phyloP scores from a whole-genome alignment of 2,329 filamentous ascomycete species.

The Tolypocladium tundrense region DNA sequence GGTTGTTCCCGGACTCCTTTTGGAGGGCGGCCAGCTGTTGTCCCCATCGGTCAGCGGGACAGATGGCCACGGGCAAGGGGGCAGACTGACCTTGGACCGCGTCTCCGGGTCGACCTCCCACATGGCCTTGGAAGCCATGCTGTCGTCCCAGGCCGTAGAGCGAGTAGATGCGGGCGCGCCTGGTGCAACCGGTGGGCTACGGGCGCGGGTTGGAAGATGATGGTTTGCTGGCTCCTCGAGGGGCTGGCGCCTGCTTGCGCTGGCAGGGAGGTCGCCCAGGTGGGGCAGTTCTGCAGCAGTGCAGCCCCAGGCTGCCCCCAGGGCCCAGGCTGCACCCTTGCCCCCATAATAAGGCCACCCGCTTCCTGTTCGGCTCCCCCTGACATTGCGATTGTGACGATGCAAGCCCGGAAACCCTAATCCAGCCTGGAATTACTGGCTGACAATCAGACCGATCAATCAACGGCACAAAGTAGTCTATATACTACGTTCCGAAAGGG shows the following conservation, averaged over 20 bases:
- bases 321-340: no score
- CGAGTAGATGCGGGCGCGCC: neutral
- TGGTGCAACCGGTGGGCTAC: neutral
- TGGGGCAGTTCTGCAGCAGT: neutral
- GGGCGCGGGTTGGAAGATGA: neutral
- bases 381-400: neutral
- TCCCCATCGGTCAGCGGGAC: neutral
- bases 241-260: neutral
- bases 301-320: no score
- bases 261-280: neutral
- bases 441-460: no score
- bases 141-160: conserved; percentile 6
- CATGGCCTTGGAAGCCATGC: conserved; percentile 66
- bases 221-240: neutral
- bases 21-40: conserved; percentile 77
- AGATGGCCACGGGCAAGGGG: conserved; percentile 6
- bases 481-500: no score
- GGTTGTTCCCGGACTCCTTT: conserved; percentile 78
- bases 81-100: conserved; percentile 65
- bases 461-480: no score
- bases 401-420: no score
- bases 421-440: no score
- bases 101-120: conserved; percentile 99
- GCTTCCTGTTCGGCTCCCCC: neutral
- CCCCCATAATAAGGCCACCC: no score